phyloP scores from a whole-genome alignment of 2,329 filamentous ascomycete genomes.

The Hypoxylon sp. region DNA sequence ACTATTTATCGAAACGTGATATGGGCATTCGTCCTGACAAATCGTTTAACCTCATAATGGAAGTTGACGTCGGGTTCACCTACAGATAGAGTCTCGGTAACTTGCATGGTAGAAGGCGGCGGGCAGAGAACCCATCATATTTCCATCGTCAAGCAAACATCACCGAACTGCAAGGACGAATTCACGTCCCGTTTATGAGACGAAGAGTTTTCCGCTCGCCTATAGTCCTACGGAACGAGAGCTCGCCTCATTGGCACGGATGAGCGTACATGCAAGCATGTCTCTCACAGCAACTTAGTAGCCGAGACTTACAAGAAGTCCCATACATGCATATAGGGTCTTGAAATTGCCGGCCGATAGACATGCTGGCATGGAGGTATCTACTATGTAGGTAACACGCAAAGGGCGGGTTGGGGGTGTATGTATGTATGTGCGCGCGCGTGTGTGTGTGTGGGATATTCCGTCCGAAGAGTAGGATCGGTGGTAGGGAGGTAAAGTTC shows the following conservation, averaged over 20 bases:
- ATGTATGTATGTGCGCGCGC: background rate
- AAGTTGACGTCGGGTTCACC: constrained; percentile 3
- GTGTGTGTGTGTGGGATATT: background rate
- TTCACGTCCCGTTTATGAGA: constrained; percentile 1
- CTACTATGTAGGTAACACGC: constrained; percentile 2
- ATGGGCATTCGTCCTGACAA: background rate
- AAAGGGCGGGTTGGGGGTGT: constrained; percentile 13
- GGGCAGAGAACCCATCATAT: constrained; percentile 9
- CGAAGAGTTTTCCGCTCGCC: background rate
- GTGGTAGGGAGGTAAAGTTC: background rate
- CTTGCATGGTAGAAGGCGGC: constrained; percentile 30
- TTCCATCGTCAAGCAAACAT: constrained; percentile 18
- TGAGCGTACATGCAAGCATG: constrained; percentile 27
- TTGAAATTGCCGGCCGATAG: constrained; percentile 26
- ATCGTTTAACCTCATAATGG: background rate
- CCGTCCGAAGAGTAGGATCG: background rate
- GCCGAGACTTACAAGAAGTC: constrained; percentile 13
- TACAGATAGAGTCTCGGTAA: constrained; percentile 27
- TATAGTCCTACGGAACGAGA: background rate
- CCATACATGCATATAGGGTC: constrained; percentile 13
- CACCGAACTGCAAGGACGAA: constrained; percentile 15
- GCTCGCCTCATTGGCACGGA: constrained; percentile 36
- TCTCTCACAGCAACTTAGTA: constrained; percentile 26
- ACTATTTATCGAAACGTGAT: background rate
- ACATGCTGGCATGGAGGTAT: constrained; percentile 4